phyloP scores from a whole-genome alignment of 331 rosid species.

The Dryas integrifolia region DNA sequence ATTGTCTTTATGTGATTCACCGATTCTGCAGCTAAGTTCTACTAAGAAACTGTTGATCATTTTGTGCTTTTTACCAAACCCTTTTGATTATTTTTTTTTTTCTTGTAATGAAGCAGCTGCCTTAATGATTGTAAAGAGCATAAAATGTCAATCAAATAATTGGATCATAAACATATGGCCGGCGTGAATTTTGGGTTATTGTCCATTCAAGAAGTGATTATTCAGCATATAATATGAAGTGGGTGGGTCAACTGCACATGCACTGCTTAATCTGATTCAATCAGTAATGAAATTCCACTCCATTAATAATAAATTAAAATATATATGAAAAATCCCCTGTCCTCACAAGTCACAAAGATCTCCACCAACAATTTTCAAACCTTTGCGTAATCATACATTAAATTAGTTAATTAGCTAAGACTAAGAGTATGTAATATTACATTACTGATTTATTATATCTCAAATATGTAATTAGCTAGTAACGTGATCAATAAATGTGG shows the following conservation, averaged over 20 bases:
- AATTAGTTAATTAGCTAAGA: slow-evolving; percentile 13
- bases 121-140: slow-evolving; percentile 48
- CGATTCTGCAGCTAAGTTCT: neutral
- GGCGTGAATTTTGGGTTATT: slow-evolving; percentile 50
- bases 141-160: slow-evolving; percentile 32
- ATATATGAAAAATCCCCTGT: slow-evolving; percentile 1
- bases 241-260: slow-evolving; percentile 66
- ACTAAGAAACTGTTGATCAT: neutral
- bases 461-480: neutral
- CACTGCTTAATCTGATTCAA: slow-evolving; percentile 24
- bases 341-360: slow-evolving; percentile 32
- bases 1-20: no score
- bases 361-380: slow-evolving; percentile 21
- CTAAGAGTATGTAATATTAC: neutral
- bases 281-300: neutral
- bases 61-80: slow-evolving; percentile 29
- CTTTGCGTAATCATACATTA: neutral
- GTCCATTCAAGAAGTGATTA: slow-evolving; percentile 37
- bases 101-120: neutral
- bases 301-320: neutral
- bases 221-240: slow-evolving; percentile 30
- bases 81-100: neutral
- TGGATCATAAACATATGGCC: slow-evolving; percentile 32
- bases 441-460: neutral
- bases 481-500: neutral